These are phyloP conservation scores for Myxozyma lipomycoides DNA, from an alignment of 805 yeast genomes.

Conservation along the genomic window DNA sequence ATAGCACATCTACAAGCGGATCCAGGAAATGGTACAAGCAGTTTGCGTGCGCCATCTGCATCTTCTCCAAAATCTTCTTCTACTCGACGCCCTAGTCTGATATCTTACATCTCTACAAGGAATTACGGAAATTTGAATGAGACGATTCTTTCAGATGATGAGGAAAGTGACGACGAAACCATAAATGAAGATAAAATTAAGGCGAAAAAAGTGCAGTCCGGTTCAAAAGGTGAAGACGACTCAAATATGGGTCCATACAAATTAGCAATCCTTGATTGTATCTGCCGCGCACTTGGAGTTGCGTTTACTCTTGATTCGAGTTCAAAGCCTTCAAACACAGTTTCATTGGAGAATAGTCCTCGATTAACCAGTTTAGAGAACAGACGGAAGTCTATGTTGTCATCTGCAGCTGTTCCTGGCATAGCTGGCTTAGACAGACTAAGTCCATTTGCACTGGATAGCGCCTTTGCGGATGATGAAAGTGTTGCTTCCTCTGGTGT, in stretches of 20 bases:
- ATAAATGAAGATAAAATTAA: not conserved
- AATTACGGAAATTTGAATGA: slow-evolving; percentile 4
- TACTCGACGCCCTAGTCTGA: not conserved
- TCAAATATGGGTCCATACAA: not conserved
- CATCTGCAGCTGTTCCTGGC: not conserved
- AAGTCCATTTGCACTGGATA: slow-evolving; percentile 13
- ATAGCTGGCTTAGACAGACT: slow-evolving; percentile 4
- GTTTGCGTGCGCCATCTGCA: not conserved
- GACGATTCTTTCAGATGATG: not conserved
- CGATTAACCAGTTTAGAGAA: slow-evolving; percentile 11
- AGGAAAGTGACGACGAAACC: not conserved
- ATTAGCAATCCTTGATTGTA: slow-evolving; percentile 62
- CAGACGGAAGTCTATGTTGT: slow-evolving; percentile 1
- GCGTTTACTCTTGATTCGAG: slow-evolving; percentile 33
- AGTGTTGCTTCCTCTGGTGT: slow-evolving; percentile 22
- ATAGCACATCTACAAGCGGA: not conserved
- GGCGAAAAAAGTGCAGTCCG: not conserved
- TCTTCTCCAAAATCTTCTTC: not conserved
- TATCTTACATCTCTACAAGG: not conserved
- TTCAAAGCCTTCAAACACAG: slow-evolving; percentile 1
- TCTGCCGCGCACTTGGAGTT: slow-evolving; percentile 66
- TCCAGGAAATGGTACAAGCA: not conserved
- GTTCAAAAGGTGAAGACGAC: not conserved
- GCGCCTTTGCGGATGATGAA: slow-evolving; percentile 34
- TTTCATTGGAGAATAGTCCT: slow-evolving; percentile 20